A percentile compares a stretch with the other conserved stretches of the same genome.
phyloP scores from a whole-genome alignment of 192 early-diverging fungal species.

The Thoreauomyces humboldtii region DNA sequence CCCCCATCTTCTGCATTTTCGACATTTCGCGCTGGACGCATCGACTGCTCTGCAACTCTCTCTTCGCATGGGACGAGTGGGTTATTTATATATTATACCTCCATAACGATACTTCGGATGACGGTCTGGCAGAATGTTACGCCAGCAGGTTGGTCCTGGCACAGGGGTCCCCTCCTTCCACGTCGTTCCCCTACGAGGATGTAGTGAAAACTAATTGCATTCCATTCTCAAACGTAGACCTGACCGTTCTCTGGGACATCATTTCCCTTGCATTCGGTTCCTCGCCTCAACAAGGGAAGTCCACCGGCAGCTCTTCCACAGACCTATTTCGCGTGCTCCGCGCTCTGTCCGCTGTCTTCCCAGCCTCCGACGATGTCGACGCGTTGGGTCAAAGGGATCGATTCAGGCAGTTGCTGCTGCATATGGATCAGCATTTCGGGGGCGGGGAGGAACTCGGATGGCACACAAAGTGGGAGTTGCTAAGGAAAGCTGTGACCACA shows the following conservation, averaged over 20 bases:
- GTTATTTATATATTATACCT: no score
- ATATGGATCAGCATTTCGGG: conserved; percentile 2
- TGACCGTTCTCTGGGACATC: conserved; percentile 3
- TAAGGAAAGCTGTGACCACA: no score
- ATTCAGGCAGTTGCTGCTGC: conserved; percentile 5
- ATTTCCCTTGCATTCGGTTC: background rate
- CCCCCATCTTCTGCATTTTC: no score
- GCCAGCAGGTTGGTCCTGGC: background rate
- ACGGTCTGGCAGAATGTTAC: background rate
- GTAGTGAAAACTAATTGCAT: no score
- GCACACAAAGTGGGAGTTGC: no score
- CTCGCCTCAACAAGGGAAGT: background rate
- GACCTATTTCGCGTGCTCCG: conserved; percentile 12
- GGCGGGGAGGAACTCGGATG: no score
- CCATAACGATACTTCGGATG: no score
- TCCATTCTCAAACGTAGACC: background rate
- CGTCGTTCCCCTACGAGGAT: no score
- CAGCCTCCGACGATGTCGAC: background rate
- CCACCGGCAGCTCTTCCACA: background rate
- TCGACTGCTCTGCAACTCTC: no score
- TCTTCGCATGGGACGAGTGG: no score
- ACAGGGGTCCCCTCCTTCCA: background rate
- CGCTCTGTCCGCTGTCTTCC: conserved; percentile 7
- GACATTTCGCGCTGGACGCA: no score
- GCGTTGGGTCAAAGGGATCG: background rate